A percentile compares a stretch with the other conserved stretches of the same genome.
phyloP scores from a whole-genome alignment of 2,329 filamentous ascomycete species.

The Furcasterigmium furcatum region DNA sequence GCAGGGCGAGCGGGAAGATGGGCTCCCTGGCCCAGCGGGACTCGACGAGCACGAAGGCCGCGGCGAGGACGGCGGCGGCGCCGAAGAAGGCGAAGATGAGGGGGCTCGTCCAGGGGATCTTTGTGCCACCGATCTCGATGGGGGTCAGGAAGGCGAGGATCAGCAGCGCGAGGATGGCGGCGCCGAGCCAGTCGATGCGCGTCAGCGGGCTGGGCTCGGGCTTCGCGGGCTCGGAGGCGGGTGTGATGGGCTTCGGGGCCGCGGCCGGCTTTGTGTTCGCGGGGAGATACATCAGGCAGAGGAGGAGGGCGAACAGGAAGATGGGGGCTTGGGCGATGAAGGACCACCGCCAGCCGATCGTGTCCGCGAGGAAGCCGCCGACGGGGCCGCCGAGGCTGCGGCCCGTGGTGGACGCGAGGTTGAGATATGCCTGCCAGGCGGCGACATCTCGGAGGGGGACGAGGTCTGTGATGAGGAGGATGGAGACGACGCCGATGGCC shows the following conservation, averaged over 20 bases:
- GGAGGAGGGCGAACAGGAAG: constrained; percentile 46
- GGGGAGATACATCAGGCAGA: constrained; percentile 49
- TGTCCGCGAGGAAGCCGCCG: constrained; percentile 62
- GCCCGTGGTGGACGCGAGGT: constrained; percentile 47
- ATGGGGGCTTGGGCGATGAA: constrained; percentile 61
- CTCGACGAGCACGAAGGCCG: constrained; percentile 26
- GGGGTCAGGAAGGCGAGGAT: constrained; percentile 34
- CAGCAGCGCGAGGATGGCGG: constrained; percentile 52
- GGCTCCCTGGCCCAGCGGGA: constrained; percentile 43
- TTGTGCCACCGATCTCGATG: constrained; percentile 33
- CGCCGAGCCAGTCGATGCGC: constrained; percentile 55
- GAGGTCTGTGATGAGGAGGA: constrained; percentile 50
- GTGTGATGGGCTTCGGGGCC: background rate
- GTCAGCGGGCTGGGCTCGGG: constrained; percentile 18
- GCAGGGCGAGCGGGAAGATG: constrained; percentile 53
- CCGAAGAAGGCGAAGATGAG: constrained; percentile 25
- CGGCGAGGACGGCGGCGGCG: constrained; percentile 20
- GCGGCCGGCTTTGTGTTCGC: constrained; percentile 19
- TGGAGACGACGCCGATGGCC: constrained; percentile 46
- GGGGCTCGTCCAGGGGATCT: constrained; percentile 33
- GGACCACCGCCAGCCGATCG: constrained; percentile 66
- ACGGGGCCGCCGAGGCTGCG: constrained; percentile 49
- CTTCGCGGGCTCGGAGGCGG: background rate
- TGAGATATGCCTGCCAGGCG: constrained; percentile 50
- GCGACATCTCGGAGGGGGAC: constrained; percentile 50